A percentile compares a stretch with the other conserved stretches of the same genome.
Conservation (phyloP, 2,329 filamentous ascomycete species). For the Exophiala viscosa region DNA sequence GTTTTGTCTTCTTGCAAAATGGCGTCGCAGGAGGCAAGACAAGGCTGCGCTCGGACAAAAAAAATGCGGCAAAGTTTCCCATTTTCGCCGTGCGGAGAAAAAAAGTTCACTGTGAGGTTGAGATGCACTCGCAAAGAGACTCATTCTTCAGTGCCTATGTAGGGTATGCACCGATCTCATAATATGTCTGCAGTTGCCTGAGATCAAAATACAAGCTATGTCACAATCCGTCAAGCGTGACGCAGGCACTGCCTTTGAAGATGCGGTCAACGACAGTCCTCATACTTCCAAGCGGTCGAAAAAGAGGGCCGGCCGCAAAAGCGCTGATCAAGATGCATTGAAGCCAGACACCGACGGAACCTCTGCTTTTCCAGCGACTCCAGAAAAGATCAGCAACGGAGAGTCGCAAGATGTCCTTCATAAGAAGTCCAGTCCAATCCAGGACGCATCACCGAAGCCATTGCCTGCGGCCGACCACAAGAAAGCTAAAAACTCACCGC, state of each 20-base stretch:
- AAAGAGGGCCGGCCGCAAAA: constrained; percentile 34
- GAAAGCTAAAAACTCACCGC: too few relatives aligned
- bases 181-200: too few relatives aligned
- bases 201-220: constrained; percentile 10
- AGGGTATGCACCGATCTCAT: too few relatives aligned
- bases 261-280: neutral
- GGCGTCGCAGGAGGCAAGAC: constrained; percentile 2
- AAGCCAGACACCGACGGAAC: constrained; percentile 31
- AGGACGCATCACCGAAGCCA: too few relatives aligned
- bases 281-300: constrained; percentile 14
- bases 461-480: too few relatives aligned
- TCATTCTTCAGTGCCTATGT: too few relatives aligned
- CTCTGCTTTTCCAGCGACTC: neutral
- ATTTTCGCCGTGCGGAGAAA: constrained; percentile 16
- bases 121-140: neutral
- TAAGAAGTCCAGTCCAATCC: too few relatives aligned
- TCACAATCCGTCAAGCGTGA: constrained; percentile 19
- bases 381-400: constrained; percentile 16
- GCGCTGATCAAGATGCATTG: constrained; percentile 30
- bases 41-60: constrained; percentile 2
- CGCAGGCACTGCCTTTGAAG: constrained; percentile 22
- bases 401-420: too few relatives aligned
- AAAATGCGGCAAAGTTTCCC: constrained; percentile 10
- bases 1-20: neutral
- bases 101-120: constrained; percentile 7